These are phyloP conservation scores for Neocucurbitaria cava DNA, from an alignment of 2,329 filamentous ascomycete species.

Conservation along the genomic window DNA sequence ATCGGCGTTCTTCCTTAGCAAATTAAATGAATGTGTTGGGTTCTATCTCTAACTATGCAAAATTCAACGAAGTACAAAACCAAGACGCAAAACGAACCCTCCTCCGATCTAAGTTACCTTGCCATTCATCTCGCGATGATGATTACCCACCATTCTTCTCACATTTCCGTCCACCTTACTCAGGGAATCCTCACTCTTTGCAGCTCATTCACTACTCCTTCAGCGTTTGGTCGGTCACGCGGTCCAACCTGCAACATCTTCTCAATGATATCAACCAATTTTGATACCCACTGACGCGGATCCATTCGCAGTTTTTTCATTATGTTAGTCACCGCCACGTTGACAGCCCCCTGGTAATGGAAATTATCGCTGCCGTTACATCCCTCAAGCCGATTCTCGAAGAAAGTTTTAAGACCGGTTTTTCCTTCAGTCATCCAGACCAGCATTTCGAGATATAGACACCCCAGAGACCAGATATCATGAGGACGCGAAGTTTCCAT, in stretches of 20 bases:
- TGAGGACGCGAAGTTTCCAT: constrained; percentile 13
- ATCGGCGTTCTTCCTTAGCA: background rate
- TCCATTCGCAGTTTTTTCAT: background rate
- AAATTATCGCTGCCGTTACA: background rate
- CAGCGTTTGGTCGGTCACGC: no score
- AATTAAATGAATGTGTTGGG: no score
- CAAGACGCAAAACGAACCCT: no score
- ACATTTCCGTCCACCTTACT: no score
- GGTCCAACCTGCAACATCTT: background rate
- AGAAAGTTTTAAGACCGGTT: no score
- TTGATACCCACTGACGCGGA: background rate
- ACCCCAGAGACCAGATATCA: constrained; percentile 51
- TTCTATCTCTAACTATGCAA: no score
- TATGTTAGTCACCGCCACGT: background rate
- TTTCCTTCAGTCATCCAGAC: constrained; percentile 26
- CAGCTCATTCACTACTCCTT: no score
- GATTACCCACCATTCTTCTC: no score
- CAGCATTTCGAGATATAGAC: constrained; percentile 27
- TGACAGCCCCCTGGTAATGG: background rate
- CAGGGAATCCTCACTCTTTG: no score
- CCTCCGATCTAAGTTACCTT: no score
- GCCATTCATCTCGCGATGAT: no score
- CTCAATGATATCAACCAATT: background rate
- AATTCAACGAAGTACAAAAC: no score
- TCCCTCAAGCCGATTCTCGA: background rate